Conservation (phyloP, 352 stramenopile genomes). For the Globisporangium heterothallicum region DNA sequence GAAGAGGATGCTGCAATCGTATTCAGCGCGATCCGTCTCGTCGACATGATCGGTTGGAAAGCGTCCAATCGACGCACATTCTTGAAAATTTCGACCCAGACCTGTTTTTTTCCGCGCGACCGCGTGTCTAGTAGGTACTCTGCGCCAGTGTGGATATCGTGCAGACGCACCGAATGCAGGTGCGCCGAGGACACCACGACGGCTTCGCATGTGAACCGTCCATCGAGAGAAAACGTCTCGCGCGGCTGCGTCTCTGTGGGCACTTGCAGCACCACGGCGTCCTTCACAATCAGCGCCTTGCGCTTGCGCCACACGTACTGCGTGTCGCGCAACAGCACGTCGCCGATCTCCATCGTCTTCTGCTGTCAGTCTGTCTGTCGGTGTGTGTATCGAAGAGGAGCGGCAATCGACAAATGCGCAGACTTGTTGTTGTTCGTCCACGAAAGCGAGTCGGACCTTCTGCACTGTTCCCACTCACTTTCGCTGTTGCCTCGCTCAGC, state of each 20-base stretch:
- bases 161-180: conserved; percentile 45
- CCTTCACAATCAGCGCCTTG: conserved; percentile 24
- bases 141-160: conserved; percentile 30
- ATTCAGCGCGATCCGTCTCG: background rate
- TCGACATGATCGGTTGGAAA: conserved; percentile 8
- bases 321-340: conserved; percentile 38
- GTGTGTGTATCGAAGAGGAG: background rate
- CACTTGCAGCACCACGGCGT: conserved; percentile 28
- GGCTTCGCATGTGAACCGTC: conserved; percentile 35
- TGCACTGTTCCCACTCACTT: background rate
- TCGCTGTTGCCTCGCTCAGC: background rate
- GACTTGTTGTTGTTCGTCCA: background rate
- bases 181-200: conserved; percentile 62
- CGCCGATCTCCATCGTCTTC: conserved; percentile 38
- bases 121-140: conserved; percentile 43
- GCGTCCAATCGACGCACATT: conserved; percentile 19
- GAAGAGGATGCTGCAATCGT: too few relatives aligned
- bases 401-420: background rate
- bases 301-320: conserved; percentile 48
- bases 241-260: conserved; percentile 12
- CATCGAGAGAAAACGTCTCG: conserved; percentile 34
- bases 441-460: background rate
- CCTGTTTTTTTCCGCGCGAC: conserved; percentile 37
- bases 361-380: background rate
- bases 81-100: conserved; percentile 49